phyloP scores from a whole-genome alignment of 495 filamentous ascomycete genomes.

The Xylaria cubensis region DNA sequence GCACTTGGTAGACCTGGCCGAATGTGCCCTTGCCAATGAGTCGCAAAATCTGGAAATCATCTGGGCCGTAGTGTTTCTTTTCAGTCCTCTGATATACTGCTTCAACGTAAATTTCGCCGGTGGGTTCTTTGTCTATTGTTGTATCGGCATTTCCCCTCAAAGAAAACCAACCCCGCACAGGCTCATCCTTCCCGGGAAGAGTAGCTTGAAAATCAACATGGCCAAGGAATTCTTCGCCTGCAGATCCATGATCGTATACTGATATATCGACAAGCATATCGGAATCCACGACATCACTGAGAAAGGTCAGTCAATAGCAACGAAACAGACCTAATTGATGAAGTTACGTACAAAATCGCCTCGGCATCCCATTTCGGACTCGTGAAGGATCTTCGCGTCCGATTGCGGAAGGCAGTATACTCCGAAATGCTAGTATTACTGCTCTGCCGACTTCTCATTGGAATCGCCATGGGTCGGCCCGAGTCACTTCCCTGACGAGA shows the following conservation, averaged over 20 bases:
- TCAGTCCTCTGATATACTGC: constrained; percentile 88
- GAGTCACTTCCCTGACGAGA: constrained; percentile 73
- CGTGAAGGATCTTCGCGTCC: constrained; percentile 68
- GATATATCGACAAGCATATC: constrained; percentile 92
- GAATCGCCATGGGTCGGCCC: constrained; percentile 88
- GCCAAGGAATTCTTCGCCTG: constrained; percentile 88
- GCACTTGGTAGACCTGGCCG: constrained; percentile 99
- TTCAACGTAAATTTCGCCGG: constrained; percentile 89
- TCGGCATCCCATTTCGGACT: constrained; percentile 96
- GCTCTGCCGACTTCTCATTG: constrained; percentile 93
- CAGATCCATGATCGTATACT: constrained; percentile 81
- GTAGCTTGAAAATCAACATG: constrained; percentile 81
- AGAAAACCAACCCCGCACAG: constrained; percentile 84
- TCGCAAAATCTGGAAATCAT: constrained; percentile 93
- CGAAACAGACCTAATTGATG: neutral
- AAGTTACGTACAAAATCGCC: constrained; percentile 81
- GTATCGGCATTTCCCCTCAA: constrained; percentile 68
- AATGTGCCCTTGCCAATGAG: constrained; percentile 98
- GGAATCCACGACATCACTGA: constrained; percentile 91
- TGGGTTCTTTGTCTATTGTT: constrained; percentile 63
- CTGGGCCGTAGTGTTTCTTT: constrained; percentile 92
- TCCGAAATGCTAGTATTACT: constrained; percentile 86
- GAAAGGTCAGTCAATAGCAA: constrained; percentile 43
- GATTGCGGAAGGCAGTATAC: constrained; percentile 69
- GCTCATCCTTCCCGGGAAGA: constrained; percentile 67